These are phyloP conservation scores for Paecilomyces formosus DNA, from an alignment of 2,329 filamentous ascomycete genomes.

Conservation along the genomic window DNA sequence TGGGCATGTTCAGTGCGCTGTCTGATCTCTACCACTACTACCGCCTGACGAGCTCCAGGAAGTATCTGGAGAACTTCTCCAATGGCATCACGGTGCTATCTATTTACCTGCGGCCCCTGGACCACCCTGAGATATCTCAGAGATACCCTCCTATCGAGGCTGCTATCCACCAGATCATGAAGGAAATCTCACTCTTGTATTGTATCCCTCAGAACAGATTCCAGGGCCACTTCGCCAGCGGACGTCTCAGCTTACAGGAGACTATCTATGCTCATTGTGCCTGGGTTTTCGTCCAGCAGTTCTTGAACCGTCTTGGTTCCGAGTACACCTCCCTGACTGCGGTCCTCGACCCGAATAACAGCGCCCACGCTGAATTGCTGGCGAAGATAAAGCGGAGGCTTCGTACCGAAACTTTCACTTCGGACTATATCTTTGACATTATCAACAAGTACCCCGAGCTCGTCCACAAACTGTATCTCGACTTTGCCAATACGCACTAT, in stretches of 20 bases:
- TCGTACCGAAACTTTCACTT: constrained; percentile 93
- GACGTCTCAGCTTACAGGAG: constrained; percentile 85
- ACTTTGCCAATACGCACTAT: constrained; percentile 83
- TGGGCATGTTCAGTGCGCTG: constrained; percentile 88
- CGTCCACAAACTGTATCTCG: constrained; percentile 79
- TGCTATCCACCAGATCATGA: constrained; percentile 97
- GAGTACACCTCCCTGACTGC: constrained; percentile 85
- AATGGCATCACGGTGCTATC: constrained; percentile 98
- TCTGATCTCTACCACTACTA: constrained; percentile 99
- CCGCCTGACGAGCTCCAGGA: constrained; percentile 87
- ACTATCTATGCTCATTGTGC: constrained; percentile 96
- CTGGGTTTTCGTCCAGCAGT: constrained; percentile 97
- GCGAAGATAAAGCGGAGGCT: constrained; percentile 93
- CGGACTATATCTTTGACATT: constrained; percentile 96
- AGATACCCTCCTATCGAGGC: constrained; percentile 76
- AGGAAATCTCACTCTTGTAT: constrained; percentile 94
- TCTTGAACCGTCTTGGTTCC: constrained; percentile 86
- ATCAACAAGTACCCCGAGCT: constrained; percentile 84
- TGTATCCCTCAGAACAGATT: constrained; percentile 97
- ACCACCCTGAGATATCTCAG: constrained; percentile 46
- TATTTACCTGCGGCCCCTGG: constrained; percentile 76
- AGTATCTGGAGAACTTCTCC: constrained; percentile 98
- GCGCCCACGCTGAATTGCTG: constrained; percentile 75
- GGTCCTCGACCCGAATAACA: constrained; percentile 73
- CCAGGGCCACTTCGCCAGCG: constrained; percentile 78